Conservation (phyloP, 2,329 filamentous ascomycete species). For the Paecilomyces niveus region DNA sequence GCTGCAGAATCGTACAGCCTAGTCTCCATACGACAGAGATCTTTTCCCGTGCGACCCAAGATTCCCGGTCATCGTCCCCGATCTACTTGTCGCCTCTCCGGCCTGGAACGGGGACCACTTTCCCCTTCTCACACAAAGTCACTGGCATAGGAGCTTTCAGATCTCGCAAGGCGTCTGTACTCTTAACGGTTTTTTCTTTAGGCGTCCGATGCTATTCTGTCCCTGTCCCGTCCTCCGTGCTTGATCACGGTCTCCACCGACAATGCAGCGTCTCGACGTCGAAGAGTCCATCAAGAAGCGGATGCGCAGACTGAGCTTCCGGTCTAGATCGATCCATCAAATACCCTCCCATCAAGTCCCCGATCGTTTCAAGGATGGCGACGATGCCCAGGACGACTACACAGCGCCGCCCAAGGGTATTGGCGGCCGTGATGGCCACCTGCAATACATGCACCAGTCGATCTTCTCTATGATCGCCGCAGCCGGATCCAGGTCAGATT, state of each 20-base stretch:
- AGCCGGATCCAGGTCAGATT: conserved; percentile 74
- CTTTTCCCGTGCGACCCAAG: not conserved
- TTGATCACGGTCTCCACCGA: not conserved
- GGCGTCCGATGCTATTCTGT: not conserved
- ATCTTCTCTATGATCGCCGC: conserved; percentile 89
- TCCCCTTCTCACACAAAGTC: not conserved
- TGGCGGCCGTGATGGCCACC: conserved; percentile 33
- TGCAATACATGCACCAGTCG: conserved; percentile 80
- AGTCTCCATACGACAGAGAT: not conserved
- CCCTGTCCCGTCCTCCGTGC: not conserved
- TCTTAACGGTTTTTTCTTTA: not conserved
- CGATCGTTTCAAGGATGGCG: conserved; percentile 51
- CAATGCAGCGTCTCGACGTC: conserved; percentile 35
- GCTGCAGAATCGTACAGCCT: not conserved
- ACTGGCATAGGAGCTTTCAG: not conserved
- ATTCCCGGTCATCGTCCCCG: not conserved
- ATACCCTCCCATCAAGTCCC: conserved; percentile 48
- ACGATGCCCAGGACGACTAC: conserved; percentile 55
- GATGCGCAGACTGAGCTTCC: conserved; percentile 35
- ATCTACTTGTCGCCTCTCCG: not conserved
- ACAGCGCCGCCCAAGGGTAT: conserved; percentile 44
- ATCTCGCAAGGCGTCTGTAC: not conserved
- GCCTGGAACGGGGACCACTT: not conserved
- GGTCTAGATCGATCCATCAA: conserved; percentile 33
- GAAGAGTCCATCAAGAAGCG: conserved; percentile 34